Conservation (phyloP, 2,329 filamentous ascomycete genomes). For the Penicillium italicum region DNA sequence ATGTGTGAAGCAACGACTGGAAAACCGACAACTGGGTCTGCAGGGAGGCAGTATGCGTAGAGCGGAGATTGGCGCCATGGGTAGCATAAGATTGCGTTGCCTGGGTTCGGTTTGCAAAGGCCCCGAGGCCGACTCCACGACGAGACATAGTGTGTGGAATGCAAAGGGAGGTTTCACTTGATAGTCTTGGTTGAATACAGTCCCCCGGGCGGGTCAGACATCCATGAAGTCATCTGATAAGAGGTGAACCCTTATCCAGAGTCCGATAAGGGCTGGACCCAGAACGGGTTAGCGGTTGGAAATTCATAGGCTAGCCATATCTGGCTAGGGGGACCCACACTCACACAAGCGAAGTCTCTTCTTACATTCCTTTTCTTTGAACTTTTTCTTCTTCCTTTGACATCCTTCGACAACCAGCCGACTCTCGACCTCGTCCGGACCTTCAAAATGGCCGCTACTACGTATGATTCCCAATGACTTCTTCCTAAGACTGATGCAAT, state of each 20-base stretch:
- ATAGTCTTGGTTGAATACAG: not conserved
- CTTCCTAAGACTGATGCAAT: constrained; percentile 35
- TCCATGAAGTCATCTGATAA: constrained; percentile 24
- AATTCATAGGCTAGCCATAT: not conserved
- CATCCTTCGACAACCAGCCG: constrained; percentile 39
- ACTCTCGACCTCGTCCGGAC: constrained; percentile 41
- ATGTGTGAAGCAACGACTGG: constrained; percentile 90
- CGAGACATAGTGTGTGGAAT: constrained; percentile 40
- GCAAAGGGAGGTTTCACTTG: not conserved
- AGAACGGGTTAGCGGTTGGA: not conserved
- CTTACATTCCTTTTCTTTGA: constrained; percentile 19
- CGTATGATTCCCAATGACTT: constrained; percentile 52
- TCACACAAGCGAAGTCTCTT: constrained; percentile 37
- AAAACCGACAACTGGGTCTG: constrained; percentile 94
- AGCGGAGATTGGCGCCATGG: constrained; percentile 83
- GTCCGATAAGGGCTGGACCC: constrained; percentile 15
- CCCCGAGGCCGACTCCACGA: constrained; percentile 77
- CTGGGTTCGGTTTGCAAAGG: constrained; percentile 80
- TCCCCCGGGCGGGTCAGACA: not conserved
- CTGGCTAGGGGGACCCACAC: constrained; percentile 22
- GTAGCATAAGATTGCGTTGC: constrained; percentile 85
- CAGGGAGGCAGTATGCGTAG: constrained; percentile 76
- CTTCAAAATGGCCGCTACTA: constrained; percentile 60
- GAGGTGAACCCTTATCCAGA: constrained; percentile 22
- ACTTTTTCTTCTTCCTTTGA: constrained; percentile 28